Conservation (phyloP, 2,329 filamentous ascomycete species). For the Aciculosporium take region DNA sequence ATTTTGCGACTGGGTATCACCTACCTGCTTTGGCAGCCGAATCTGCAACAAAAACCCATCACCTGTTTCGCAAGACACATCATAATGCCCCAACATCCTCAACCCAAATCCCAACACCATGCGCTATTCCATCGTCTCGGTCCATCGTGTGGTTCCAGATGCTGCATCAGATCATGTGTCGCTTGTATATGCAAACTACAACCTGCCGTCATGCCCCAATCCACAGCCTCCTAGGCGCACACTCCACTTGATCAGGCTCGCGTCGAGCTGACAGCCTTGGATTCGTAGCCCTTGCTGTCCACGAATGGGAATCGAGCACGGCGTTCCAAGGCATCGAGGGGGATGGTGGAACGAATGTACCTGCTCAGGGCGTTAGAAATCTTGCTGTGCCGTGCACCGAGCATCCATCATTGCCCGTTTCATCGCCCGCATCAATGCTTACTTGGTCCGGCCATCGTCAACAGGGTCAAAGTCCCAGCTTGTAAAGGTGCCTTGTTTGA, state of each 20-base stretch:
- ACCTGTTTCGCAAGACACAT: neutral
- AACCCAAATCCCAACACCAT: neutral
- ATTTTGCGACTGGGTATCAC: conserved; percentile 4
- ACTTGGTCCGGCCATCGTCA: conserved; percentile 54
- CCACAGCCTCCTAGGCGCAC: neutral
- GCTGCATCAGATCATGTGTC: neutral
- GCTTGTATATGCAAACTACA: neutral
- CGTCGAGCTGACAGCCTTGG: conserved; percentile 23
- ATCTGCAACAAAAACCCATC: neutral
- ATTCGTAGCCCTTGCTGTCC: conserved; percentile 38
- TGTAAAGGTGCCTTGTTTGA: conserved; percentile 61
- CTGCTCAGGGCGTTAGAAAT: conserved; percentile 26
- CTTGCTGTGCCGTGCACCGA: neutral
- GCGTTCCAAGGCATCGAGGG: conserved; percentile 67
- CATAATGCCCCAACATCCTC: neutral
- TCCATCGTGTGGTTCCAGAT: neutral
- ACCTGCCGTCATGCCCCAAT: neutral
- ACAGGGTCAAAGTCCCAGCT: conserved; percentile 76
- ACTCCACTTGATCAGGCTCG: too few species aligned
- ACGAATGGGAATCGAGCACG: conserved; percentile 58
- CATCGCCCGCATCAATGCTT: conserved; percentile 17
- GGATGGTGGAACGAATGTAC: conserved; percentile 74
- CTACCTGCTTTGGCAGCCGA: conserved; percentile 5
- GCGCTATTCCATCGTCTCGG: neutral
- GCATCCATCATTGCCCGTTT: too few species aligned